These are phyloP conservation scores for Artemisia argyi DNA, from an alignment of 129 eudicot species.

Conservation along the genomic window DNA sequence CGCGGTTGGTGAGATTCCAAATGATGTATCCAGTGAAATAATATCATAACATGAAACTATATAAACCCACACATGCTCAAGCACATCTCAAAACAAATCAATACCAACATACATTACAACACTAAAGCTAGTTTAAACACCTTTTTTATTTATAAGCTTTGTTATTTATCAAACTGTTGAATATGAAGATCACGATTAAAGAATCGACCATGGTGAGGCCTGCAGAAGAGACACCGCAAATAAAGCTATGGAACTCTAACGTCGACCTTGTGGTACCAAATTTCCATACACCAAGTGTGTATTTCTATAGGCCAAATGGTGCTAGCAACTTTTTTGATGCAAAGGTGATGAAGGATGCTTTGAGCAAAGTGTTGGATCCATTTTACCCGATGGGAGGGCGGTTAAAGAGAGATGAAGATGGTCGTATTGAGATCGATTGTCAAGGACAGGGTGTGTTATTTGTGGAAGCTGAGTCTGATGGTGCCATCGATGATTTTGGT, in stretches of 20 bases:
- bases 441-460: constrained; percentile 18
- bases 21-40: not conserved
- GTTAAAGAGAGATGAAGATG: not conserved
- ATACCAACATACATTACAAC: too few species aligned
- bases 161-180: too few species aligned
- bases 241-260: constrained; percentile 17
- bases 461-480: constrained; percentile 12
- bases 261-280: constrained; percentile 6
- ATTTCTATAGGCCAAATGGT: constrained; percentile 6
- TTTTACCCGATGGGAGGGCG: constrained; percentile 13
- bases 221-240: constrained; percentile 4
- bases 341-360: constrained; percentile 16
- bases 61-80: too few species aligned
- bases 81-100: too few species aligned
- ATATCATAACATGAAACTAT: not conserved
- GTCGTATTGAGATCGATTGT: constrained; percentile 7
- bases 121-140: too few species aligned
- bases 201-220: constrained; percentile 12
- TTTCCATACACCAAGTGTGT: not conserved
- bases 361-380: constrained; percentile 4
- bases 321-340: constrained; percentile 1
- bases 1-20: constrained; percentile 24
- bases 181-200: not conserved
- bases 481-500: constrained; percentile 3
- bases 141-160: too few species aligned